Conservation (phyloP, 2,329 filamentous ascomycete species). For the Colletotrichum theobromicola region DNA sequence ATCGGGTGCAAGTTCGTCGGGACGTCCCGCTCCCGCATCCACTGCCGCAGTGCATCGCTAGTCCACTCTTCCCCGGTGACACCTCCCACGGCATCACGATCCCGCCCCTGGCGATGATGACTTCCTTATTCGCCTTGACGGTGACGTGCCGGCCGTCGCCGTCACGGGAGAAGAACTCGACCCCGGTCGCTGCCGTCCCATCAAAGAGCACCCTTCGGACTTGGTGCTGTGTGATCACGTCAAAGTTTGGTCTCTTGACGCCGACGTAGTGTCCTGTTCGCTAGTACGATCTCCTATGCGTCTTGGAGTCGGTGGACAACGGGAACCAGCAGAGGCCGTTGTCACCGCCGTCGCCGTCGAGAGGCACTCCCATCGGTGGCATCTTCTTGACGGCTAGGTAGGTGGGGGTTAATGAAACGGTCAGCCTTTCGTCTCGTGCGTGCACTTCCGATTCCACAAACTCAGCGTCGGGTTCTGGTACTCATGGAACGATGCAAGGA, state of each 20-base stretch:
- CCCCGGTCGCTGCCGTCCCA: conserved; percentile 26
- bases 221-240: conserved; percentile 26
- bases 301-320: conserved; percentile 24
- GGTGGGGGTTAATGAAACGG: background rate
- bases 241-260: conserved; percentile 25
- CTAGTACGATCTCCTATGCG: conserved; percentile 26
- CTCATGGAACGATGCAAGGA: conserved; percentile 17
- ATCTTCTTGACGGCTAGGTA: conserved; percentile 29
- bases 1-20: conserved; percentile 26
- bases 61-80: conserved; percentile 14
- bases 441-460: background rate
- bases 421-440: background rate
- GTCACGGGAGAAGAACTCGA: conserved; percentile 23
- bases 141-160: conserved; percentile 15
- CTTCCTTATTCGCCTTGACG: conserved; percentile 33
- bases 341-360: conserved; percentile 28
- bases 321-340: conserved; percentile 30
- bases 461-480: conserved; percentile 16
- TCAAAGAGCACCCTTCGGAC: conserved; percentile 25
- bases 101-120: conserved; percentile 36
- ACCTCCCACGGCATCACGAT: conserved; percentile 24
- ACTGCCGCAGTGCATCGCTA: conserved; percentile 10
- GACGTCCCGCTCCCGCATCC: conserved; percentile 14
- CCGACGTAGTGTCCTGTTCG: conserved; percentile 27
- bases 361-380: conserved; percentile 25